These are phyloP conservation scores for Nemophila menziesii DNA, from an alignment of 257 asterid species.

Conservation along the genomic window DNA sequence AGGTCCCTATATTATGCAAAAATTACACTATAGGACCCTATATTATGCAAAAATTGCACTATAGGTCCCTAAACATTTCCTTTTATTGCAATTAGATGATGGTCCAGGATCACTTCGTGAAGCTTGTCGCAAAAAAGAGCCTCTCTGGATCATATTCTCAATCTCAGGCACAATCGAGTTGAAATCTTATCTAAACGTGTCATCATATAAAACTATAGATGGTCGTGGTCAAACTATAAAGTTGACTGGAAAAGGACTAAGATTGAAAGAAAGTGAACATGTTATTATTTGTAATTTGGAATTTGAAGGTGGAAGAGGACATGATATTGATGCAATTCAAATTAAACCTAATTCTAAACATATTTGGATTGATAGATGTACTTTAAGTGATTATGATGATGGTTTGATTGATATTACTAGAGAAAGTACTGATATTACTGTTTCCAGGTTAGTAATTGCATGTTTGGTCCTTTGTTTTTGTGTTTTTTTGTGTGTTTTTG, in stretches of 20 bases:
- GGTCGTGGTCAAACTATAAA: slow-evolving; percentile 78
- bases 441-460: slow-evolving; percentile 45
- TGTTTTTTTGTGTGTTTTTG: background rate
- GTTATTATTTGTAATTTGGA: slow-evolving; percentile 70
- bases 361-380: slow-evolving; percentile 91
- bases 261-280: slow-evolving; percentile 77
- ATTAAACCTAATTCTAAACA: slow-evolving; percentile 69
- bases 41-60: too few relatives aligned
- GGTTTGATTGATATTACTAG: slow-evolving; percentile 70
- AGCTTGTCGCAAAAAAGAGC: slow-evolving; percentile 69
- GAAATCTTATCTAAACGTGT: slow-evolving; percentile 43
- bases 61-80: too few relatives aligned
- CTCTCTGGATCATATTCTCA: slow-evolving; percentile 70
- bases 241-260: slow-evolving; percentile 62
- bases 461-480: background rate
- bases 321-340: slow-evolving; percentile 73
- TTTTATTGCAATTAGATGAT: too few relatives aligned
- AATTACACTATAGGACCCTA: too few relatives aligned
- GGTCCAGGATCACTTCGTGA: slow-evolving; percentile 91
- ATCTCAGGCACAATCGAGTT: slow-evolving; percentile 81
- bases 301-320: slow-evolving; percentile 64
- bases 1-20: too few relatives aligned
- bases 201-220: slow-evolving; percentile 75
- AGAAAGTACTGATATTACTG: slow-evolving; percentile 73
- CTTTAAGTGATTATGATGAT: slow-evolving; percentile 58